A percentile compares a stretch with the other conserved stretches of the same genome.
Conservation (phyloP, 1,139 yeast genomes). For the Debaryomycetaceae sp. region DNA sequence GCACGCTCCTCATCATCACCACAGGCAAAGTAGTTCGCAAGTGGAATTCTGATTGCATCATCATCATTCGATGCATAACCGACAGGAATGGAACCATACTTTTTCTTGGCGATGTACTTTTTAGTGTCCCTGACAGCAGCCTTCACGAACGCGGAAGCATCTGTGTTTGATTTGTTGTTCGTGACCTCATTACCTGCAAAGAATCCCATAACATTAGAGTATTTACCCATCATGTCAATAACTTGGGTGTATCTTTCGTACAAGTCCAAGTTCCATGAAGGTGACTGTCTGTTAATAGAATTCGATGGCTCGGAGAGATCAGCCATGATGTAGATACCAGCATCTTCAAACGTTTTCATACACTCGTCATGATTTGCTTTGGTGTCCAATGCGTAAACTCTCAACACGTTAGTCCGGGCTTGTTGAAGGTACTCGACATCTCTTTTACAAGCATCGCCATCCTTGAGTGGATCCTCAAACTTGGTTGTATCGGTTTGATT, state of each 20-base stretch:
- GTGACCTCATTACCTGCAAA: constrained; percentile 92
- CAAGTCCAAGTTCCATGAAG: constrained; percentile 67
- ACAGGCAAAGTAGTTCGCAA: constrained; percentile 82
- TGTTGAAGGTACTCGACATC: constrained; percentile 77
- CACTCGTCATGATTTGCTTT: constrained; percentile 79
- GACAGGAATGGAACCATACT: constrained; percentile 76
- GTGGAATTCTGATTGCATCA: constrained; percentile 61
- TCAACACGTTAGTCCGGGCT: constrained; percentile 70
- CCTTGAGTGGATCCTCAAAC: constrained; percentile 76
- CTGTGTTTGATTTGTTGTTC: constrained; percentile 47
- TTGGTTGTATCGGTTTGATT: constrained; percentile 38
- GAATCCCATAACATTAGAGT: constrained; percentile 82
- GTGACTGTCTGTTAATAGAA: constrained; percentile 72
- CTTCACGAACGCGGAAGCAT: constrained; percentile 75
- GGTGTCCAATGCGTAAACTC: constrained; percentile 74
- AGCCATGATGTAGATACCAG: constrained; percentile 82
- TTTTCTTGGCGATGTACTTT: constrained; percentile 59
- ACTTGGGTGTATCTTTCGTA: constrained; percentile 73
- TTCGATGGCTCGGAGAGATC: constrained; percentile 85
- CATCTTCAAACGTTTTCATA: constrained; percentile 80
- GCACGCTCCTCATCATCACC: constrained; percentile 63
- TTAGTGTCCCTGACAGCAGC: constrained; percentile 92
- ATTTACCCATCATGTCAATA: constrained; percentile 77
- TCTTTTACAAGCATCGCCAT: constrained; percentile 66
- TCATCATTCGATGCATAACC: constrained; percentile 95